phyloP scores from a whole-genome alignment of 768 basidiomycete species.

The Paxillus involutus region DNA sequence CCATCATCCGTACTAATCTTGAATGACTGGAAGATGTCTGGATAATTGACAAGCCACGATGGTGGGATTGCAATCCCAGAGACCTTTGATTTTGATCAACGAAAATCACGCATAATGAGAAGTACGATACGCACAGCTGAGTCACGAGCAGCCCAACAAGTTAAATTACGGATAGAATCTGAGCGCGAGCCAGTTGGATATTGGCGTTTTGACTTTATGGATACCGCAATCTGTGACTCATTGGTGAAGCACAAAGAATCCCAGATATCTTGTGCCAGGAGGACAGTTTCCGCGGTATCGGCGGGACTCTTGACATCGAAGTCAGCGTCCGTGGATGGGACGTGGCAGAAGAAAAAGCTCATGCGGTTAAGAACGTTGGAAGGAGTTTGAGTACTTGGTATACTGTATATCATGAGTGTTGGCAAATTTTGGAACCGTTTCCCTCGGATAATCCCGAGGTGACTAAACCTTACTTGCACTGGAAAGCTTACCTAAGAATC shows the following conservation, averaged over 20 bases:
- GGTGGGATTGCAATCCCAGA: conserved; percentile 37
- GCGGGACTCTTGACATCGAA: conserved; percentile 24
- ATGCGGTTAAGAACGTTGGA: conserved; percentile 15
- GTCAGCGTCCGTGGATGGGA: conserved; percentile 21
- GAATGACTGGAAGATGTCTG: conserved; percentile 34
- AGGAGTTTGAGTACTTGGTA: neutral
- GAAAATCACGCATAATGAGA: neutral
- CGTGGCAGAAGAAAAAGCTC: conserved; percentile 38
- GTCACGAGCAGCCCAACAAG: conserved; percentile 36
- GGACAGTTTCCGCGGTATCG: conserved; percentile 15
- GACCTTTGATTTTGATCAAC: conserved; percentile 32
- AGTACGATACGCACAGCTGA: conserved; percentile 35
- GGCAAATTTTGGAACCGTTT: too few species aligned
- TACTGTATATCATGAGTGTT: too few species aligned
- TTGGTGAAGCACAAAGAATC: conserved; percentile 16
- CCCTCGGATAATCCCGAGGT: too few species aligned
- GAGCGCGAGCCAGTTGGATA: conserved; percentile 2
- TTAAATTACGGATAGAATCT: conserved; percentile 14
- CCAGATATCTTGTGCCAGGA: conserved; percentile 36
- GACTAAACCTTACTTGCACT: neutral
- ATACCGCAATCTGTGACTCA: conserved; percentile 17
- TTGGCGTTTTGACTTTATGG: conserved; percentile 21
- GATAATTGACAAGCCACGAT: conserved; percentile 38
- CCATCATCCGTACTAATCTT: conserved; percentile 3
- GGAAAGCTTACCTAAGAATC: conserved; percentile 22